Evolutionary conservation across 352 stramenopile genomes (phyloP).

Genomic region (Pythium sukuiense): DNA sequence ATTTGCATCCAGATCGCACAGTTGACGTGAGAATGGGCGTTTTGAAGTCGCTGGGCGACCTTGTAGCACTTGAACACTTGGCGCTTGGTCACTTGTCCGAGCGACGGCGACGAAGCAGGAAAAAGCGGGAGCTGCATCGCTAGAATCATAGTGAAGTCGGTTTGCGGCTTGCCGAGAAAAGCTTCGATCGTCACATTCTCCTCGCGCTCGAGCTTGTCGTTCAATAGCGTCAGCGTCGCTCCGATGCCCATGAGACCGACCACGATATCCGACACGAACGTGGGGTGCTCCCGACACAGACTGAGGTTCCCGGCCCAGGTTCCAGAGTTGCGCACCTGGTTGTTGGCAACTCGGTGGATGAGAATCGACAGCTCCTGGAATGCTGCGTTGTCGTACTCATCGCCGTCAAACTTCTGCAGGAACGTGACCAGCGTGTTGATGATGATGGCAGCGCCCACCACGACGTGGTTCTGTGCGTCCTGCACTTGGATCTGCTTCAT

Average conservation of each 20-base stretch:
- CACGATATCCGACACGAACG: slow-evolving; percentile 57
- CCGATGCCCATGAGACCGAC: slow-evolving; percentile 37
- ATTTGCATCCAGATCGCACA: slow-evolving; percentile 35
- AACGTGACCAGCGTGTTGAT: slow-evolving; percentile 27
- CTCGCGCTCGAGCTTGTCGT: slow-evolving; percentile 21
- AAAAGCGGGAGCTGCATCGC: slow-evolving; percentile 31
- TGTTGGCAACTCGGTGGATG: slow-evolving; percentile 49
- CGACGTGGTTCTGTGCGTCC: neutral
- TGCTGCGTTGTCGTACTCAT: slow-evolving; percentile 10
- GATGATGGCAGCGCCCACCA: slow-evolving; percentile 29
- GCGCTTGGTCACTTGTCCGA: slow-evolving; percentile 6
- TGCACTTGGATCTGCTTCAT: slow-evolving; percentile 25
- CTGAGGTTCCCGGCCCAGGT: slow-evolving; percentile 35
- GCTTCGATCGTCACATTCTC: slow-evolving; percentile 25
- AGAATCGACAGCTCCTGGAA: slow-evolving; percentile 42
- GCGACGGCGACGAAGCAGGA: neutral
- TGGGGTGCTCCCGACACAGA: slow-evolving; percentile 40
- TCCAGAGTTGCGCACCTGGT: slow-evolving; percentile 51
- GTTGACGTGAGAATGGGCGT: slow-evolving; percentile 63
- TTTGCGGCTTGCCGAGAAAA: slow-evolving; percentile 25
- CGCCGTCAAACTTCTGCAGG: slow-evolving; percentile 17
- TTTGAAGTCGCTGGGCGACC: slow-evolving; percentile 46
- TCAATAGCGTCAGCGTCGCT: slow-evolving; percentile 33
- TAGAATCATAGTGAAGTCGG: slow-evolving; percentile 32
- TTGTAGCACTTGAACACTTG: slow-evolving; percentile 45